Conservation (phyloP, 2,329 filamentous ascomycete genomes). For the Fusarium torreyae region DNA sequence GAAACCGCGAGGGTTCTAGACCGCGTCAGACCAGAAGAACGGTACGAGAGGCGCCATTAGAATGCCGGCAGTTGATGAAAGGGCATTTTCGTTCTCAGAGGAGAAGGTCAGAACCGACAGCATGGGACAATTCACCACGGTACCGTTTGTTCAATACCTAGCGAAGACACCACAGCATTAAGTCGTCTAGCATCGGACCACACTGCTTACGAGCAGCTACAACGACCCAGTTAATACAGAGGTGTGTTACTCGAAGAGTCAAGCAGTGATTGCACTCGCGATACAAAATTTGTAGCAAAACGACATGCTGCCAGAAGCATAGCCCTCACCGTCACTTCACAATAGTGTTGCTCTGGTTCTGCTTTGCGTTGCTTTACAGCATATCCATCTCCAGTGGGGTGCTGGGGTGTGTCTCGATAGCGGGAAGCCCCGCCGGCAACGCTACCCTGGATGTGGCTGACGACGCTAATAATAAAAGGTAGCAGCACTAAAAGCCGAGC, state of each 20-base stretch:
- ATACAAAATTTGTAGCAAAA: not conserved
- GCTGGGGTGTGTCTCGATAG: slow-evolving; percentile 33
- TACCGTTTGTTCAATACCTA: not conserved
- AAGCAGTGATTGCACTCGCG: not conserved
- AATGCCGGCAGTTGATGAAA: slow-evolving; percentile 36
- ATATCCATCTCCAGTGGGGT: slow-evolving; percentile 32
- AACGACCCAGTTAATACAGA: not conserved
- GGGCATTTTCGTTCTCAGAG: slow-evolving; percentile 2
- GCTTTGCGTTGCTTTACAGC: not conserved
- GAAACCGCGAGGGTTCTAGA: slow-evolving; percentile 28
- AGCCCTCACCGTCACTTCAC: slow-evolving; percentile 44
- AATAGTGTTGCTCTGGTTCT: slow-evolving; percentile 18
- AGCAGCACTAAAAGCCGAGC: slow-evolving; percentile 39
- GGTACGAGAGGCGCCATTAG: slow-evolving; percentile 27
- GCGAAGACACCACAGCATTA: slow-evolving; percentile 12
- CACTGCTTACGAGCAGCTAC: not conserved
- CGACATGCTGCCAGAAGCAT: slow-evolving; percentile 23
- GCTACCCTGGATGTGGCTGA: slow-evolving; percentile 46
- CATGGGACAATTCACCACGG: not conserved
- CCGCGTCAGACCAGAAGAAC: slow-evolving; percentile 25
- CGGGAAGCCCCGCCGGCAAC: slow-evolving; percentile 44
- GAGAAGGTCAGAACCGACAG: slow-evolving; percentile 5
- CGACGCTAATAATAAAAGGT: slow-evolving; percentile 48
- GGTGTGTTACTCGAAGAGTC: not conserved
- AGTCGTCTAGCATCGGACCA: slow-evolving; percentile 1